Conservation (phyloP, 305 asterid species). For the Fraxinus sp. region DNA sequence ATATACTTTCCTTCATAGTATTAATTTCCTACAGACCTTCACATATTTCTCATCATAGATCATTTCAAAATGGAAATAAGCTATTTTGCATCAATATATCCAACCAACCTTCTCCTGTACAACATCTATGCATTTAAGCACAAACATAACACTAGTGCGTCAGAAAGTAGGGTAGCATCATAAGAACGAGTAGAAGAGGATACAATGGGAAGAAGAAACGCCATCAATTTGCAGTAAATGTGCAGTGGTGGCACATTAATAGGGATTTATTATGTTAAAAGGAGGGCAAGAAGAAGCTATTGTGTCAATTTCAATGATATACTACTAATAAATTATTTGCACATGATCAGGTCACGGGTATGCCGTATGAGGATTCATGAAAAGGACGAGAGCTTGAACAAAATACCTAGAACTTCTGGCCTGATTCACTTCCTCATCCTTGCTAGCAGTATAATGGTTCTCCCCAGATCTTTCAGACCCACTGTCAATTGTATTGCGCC, state of each 20-base stretch:
- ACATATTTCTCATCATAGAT: neutral
- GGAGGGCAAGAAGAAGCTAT: neutral
- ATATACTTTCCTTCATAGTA: neutral
- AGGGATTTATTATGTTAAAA: neutral
- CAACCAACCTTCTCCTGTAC: neutral
- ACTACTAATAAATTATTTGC: no score
- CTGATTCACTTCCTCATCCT: conserved; percentile 72
- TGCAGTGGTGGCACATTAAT: neutral
- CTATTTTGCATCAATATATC: neutral
- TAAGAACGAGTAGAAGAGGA: neutral
- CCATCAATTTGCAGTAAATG: neutral
- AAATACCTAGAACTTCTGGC: conserved; percentile 57
- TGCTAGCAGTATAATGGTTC: conserved; percentile 59
- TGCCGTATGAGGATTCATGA: no score
- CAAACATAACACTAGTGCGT: no score
- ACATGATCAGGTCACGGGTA: no score
- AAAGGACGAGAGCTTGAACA: conserved; percentile 14
- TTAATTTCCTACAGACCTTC: neutral
- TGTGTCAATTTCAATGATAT: neutral
- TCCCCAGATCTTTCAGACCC: conserved; percentile 86
- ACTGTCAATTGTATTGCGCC: conserved; percentile 58
- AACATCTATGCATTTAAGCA: neutral
- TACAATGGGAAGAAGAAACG: neutral
- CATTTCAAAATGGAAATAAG: conserved; percentile 2
- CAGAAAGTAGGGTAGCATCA: conserved; percentile 6